Percentiles rank a stretch among this genome's conserved stretches.
Conservation (phyloP, 768 basidiomycete species). For the Leccinum longicurvipes region DNA sequence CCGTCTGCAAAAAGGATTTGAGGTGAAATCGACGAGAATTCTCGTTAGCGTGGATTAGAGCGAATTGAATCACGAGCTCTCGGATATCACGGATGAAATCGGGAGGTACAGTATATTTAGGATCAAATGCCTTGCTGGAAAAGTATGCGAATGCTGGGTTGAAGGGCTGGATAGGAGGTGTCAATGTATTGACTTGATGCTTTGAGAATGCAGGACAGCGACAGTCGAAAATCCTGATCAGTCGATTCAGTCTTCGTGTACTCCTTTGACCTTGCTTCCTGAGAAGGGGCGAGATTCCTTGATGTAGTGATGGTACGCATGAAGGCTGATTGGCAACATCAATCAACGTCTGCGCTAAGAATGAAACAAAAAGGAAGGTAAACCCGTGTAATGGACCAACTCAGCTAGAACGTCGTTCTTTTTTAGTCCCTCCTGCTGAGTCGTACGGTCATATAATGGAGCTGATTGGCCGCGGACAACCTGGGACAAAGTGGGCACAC, state of each 20-base stretch:
- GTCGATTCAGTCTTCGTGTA: constrained; percentile 3
- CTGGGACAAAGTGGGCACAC: neutral
- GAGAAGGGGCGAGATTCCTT: constrained; percentile 3
- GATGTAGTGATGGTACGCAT: neutral
- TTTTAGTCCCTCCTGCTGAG: neutral
- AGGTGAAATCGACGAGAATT: neutral
- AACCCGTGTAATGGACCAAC: neutral
- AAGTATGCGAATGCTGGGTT: constrained; percentile 30
- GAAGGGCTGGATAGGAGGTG: constrained; percentile 12
- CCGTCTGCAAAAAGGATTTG: neutral
- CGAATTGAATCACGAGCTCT: constrained; percentile 13
- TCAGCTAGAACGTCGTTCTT: neutral
- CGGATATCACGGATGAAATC: constrained; percentile 3
- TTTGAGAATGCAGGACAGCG: neutral
- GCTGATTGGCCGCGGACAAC: neutral
- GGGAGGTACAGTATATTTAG: constrained; percentile 1
- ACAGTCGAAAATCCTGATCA: constrained; percentile 9
- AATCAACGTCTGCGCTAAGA: neutral
- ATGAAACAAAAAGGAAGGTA: neutral
- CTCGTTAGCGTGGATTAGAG: constrained; percentile 12
- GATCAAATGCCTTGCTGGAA: constrained; percentile 16
- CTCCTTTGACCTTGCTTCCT: constrained; percentile 5
- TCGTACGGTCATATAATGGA: neutral
- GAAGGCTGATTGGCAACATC: neutral
- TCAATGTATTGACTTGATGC: constrained; percentile 1